Percentiles rank a stretch among this genome's conserved stretches.
phyloP scores from a whole-genome alignment of 1,284 basidiomycete genomes.

The Gymnopus androsaceus region DNA sequence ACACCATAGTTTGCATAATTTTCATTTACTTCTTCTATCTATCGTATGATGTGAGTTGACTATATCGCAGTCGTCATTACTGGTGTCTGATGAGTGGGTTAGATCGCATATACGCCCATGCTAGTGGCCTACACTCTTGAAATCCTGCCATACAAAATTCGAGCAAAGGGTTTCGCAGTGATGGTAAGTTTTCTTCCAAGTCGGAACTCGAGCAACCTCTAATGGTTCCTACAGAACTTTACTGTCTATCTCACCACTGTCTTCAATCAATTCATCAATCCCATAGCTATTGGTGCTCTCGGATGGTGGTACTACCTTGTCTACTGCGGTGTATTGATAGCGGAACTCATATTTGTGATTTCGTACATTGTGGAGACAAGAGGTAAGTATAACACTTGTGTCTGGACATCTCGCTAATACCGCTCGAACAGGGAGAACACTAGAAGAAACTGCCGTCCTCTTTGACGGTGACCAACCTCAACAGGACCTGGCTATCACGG shows the following conservation, averaged over 20 bases:
- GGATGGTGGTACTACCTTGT: constrained; percentile 72
- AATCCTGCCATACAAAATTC: constrained; percentile 67
- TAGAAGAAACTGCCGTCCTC: constrained; percentile 67
- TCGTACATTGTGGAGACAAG: constrained; percentile 63
- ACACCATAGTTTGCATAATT: constrained; percentile 70
- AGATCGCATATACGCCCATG: constrained; percentile 67
- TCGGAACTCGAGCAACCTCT: too few relatives aligned
- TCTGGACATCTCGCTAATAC: neutral
- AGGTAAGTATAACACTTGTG: constrained; percentile 34
- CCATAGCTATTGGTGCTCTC: constrained; percentile 63
- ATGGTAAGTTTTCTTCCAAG: constrained; percentile 45
- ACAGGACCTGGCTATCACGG: constrained; percentile 46
- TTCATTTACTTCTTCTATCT: constrained; percentile 74
- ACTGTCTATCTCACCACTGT: constrained; percentile 56
- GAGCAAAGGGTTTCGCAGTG: constrained; percentile 67
- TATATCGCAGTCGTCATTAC: too few relatives aligned
- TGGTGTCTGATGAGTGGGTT: too few relatives aligned
- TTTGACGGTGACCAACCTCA: constrained; percentile 59
- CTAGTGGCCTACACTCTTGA: constrained; percentile 67
- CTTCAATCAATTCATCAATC: constrained; percentile 77
- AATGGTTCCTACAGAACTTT: constrained; percentile 46
- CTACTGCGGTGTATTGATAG: constrained; percentile 51
- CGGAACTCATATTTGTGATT: constrained; percentile 61
- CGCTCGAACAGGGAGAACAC: constrained; percentile 47
- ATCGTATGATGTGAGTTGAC: too few relatives aligned